phyloP scores from a whole-genome alignment of 495 filamentous ascomycete genomes.

The Hypoxylon cercidicola region DNA sequence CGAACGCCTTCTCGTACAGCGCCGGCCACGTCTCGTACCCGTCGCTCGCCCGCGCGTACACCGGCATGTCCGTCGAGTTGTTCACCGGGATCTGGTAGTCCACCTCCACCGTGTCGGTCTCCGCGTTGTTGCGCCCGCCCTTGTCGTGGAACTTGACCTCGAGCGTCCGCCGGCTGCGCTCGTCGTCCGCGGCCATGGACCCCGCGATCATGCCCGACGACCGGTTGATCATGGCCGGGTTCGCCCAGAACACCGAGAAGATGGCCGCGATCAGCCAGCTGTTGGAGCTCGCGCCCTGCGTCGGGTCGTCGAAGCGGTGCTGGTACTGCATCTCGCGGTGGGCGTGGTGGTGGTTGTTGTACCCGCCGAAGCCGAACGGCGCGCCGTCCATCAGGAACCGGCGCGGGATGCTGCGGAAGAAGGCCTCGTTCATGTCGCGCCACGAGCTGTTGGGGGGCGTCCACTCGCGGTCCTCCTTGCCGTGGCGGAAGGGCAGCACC shows the following conservation, averaged over 20 bases:
- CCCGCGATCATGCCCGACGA: slow-evolving; percentile 10
- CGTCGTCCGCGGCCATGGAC: background rate
- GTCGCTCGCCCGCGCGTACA: slow-evolving; percentile 51
- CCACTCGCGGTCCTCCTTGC: slow-evolving; percentile 34
- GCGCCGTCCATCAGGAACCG: slow-evolving; percentile 27
- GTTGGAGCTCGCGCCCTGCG: slow-evolving; percentile 49
- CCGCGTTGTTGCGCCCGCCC: slow-evolving; percentile 51
- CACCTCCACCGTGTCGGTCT: slow-evolving; percentile 48
- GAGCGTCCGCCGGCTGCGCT: slow-evolving; percentile 28
- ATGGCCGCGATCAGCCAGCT: slow-evolving; percentile 52
- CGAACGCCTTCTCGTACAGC: slow-evolving; percentile 56
- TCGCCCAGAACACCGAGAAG: slow-evolving; percentile 51
- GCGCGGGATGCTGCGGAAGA: slow-evolving; percentile 36
- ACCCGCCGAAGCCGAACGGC: slow-evolving; percentile 17
- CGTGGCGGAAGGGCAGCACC: slow-evolving; percentile 45
- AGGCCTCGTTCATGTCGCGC: slow-evolving; percentile 42
- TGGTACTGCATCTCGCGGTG: slow-evolving; percentile 32
- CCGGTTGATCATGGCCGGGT: slow-evolving; percentile 47
- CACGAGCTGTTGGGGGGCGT: slow-evolving; percentile 47
- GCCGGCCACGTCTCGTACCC: slow-evolving; percentile 50
- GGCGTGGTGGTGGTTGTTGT: slow-evolving; percentile 16
- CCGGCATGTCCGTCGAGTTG: slow-evolving; percentile 48
- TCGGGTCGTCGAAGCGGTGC: slow-evolving; percentile 49
- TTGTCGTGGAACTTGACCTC: slow-evolving; percentile 50
- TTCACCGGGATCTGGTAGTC: slow-evolving; percentile 51